These are phyloP conservation scores for Coniochaeta sp. DNA, from an alignment of 2,329 filamentous ascomycete species.

Conservation along the genomic window DNA sequence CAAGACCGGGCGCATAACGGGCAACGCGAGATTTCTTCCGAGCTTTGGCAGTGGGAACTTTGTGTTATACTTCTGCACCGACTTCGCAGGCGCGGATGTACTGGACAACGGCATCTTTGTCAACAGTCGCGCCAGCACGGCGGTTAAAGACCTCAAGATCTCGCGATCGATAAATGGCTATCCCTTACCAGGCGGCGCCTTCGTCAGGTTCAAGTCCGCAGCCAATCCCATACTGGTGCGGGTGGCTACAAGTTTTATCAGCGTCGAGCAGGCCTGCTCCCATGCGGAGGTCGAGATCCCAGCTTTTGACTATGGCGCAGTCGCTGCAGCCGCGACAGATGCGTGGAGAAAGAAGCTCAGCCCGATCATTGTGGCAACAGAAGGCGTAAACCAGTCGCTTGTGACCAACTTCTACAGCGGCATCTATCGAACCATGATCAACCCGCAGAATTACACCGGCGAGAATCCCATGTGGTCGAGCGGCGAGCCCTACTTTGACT, in stretches of 20 bases:
- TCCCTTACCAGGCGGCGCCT: conserved; percentile 54
- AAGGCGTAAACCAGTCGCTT: conserved; percentile 43
- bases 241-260: conserved; percentile 65
- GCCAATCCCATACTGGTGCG: conserved; percentile 51
- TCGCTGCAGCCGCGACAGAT: conserved; percentile 42
- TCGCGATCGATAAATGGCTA: conserved; percentile 44
- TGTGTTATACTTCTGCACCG: conserved; percentile 57
- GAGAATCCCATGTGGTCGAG: conserved; percentile 64
- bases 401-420: conserved; percentile 64
- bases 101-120: conserved; percentile 55
- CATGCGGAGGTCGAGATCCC: conserved; percentile 67
- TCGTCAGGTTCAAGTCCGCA: conserved; percentile 49
- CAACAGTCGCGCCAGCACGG: conserved; percentile 44
- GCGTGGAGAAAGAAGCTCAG: conserved; percentile 57
- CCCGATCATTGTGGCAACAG: conserved; percentile 46
- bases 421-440: conserved; percentile 65
- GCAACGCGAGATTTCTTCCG: conserved; percentile 53
- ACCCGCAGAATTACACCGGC: conserved; percentile 66
- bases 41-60: conserved; percentile 60
- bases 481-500: conserved; percentile 65
- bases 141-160: conserved; percentile 38
- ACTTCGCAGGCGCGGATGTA: conserved; percentile 53
- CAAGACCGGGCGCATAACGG: conserved; percentile 52
- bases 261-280: conserved; percentile 54
- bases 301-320: conserved; percentile 52